Evolutionary conservation across 208 protist species (phyloP), one percentile per base, ranked within the genome.

Genomic region (Acanthamoeba triangularis): DNA sequence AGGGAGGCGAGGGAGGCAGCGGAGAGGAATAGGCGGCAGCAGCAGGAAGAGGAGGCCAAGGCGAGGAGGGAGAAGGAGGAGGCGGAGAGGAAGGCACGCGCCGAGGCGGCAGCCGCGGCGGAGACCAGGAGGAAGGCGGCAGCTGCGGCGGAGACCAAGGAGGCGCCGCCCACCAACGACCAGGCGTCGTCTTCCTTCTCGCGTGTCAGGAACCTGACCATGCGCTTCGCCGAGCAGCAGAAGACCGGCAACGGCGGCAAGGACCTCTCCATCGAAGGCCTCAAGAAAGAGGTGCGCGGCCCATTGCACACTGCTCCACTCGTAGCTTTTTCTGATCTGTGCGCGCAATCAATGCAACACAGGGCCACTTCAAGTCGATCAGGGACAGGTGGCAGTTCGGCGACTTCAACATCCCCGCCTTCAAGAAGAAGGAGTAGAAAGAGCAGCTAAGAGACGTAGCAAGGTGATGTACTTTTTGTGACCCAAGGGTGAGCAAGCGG

Each of bases 181-280:
- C 59, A 63, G 59, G 59, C 59, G 59, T 63, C 59, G 59, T 41
- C 8, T 8, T 80, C 72, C 35, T 80, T 80, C 72, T 80, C 72
- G 33, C 72, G 72, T 35, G 72, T 80, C 35, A 41, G 20, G 72
- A 80, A 80, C 41, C 72, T 80, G 7, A 80, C 72, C 72, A 80
- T 80, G 72, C 72, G 72, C 72, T 80, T 80, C n/a, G 72, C 72
- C 35, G 72, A 80, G 72, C 72, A 80, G 72, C 72, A 80, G 37
- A 80, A 80, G 72, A 23, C 3, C 20, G 72, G 72, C 33, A 41
- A 80, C 4, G 72, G 72, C 72, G 72, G 72, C 11, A 80, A 80
- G 72, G 72, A 80, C 72, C 41, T 49, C 35, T 52, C 37, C 72
- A 80, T 80, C 23, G 72, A 80, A 49, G 72, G 72, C 72, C 72